Conservation (phyloP, 345 rosid genomes). For the Citrus mangshanensis region DNA sequence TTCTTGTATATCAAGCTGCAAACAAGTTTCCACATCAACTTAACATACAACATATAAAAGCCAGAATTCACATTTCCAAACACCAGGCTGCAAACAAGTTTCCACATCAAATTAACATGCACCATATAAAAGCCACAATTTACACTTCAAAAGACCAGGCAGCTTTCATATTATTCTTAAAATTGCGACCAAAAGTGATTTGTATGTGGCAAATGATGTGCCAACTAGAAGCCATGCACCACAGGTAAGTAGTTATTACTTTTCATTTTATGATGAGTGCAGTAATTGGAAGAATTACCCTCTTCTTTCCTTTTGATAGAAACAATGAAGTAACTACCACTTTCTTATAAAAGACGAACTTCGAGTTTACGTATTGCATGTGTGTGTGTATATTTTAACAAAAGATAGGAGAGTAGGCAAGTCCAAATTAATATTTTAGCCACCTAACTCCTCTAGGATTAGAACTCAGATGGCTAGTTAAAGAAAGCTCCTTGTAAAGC, state of each 20-base stretch:
- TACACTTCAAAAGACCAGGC: background rate
- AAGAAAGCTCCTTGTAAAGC: too few species aligned
- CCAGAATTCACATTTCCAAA: background rate
- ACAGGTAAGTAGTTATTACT: background rate
- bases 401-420: too few species aligned
- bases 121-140: background rate
- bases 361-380: background rate
- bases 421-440: too few species aligned
- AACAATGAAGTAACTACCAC: background rate
- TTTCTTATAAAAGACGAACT: background rate
- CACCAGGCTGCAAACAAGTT: conserved; percentile 58
- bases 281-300: background rate
- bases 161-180: background rate
- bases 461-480: too few species aligned
- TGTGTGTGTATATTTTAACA: too few species aligned
- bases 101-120: conserved; percentile 8
- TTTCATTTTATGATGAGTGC: background rate
- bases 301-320: background rate
- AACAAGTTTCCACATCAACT: conserved; percentile 12
- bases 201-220: background rate
- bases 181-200: background rate
- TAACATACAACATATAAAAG: background rate
- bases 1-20: conserved; percentile 92
- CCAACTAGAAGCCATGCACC: background rate
- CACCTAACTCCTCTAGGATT: too few species aligned